A percentile compares a stretch with the other conserved stretches of the same genome.
These are phyloP conservation scores for Cladorrhinum sp. DNA, from an alignment of 2,329 filamentous ascomycete species.

Conservation along the genomic window DNA sequence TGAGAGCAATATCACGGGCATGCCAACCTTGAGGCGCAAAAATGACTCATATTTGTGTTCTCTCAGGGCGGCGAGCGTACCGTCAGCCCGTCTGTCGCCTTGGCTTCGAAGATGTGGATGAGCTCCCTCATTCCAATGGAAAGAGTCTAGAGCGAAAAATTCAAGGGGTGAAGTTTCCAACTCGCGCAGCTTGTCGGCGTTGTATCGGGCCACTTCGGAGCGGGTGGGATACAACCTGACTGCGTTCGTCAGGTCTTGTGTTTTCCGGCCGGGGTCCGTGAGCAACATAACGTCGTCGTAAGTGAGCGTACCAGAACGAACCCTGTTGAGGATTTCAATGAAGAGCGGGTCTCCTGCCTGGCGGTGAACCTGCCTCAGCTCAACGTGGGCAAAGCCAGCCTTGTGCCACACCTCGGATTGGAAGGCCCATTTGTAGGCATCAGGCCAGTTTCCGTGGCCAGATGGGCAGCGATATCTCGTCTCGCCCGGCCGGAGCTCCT, in stretches of 20 bases:
- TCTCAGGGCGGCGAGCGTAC: not conserved
- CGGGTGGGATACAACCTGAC: slow-evolving; percentile 46
- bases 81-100: not conserved
- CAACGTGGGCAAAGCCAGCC: slow-evolving; percentile 51
- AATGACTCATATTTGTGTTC: slow-evolving; percentile 29
- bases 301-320: slow-evolving; percentile 45
- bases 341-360: slow-evolving; percentile 54
- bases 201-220: slow-evolving; percentile 37
- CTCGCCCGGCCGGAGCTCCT: slow-evolving; percentile 27
- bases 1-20: slow-evolving; percentile 50
- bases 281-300: slow-evolving; percentile 40
- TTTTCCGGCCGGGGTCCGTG: slow-evolving; percentile 44
- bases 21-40: slow-evolving; percentile 47
- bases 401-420: slow-evolving; percentile 51
- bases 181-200: slow-evolving; percentile 34
- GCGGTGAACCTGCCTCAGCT: slow-evolving; percentile 54
- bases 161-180: slow-evolving; percentile 30
- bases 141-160: slow-evolving; percentile 24
- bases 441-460: slow-evolving; percentile 28
- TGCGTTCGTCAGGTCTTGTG: slow-evolving; percentile 33
- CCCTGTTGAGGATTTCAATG: slow-evolving; percentile 54
- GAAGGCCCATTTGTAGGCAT: slow-evolving; percentile 59
- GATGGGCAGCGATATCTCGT: slow-evolving; percentile 33
- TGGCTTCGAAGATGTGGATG: slow-evolving; percentile 45
- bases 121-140: slow-evolving; percentile 37